A percentile compares a stretch with the other conserved stretches of the same genome.
Evolutionary conservation across 2,329 filamentous ascomycete species (phyloP).

Genomic region (Thielaviopsis ethacetica): DNA sequence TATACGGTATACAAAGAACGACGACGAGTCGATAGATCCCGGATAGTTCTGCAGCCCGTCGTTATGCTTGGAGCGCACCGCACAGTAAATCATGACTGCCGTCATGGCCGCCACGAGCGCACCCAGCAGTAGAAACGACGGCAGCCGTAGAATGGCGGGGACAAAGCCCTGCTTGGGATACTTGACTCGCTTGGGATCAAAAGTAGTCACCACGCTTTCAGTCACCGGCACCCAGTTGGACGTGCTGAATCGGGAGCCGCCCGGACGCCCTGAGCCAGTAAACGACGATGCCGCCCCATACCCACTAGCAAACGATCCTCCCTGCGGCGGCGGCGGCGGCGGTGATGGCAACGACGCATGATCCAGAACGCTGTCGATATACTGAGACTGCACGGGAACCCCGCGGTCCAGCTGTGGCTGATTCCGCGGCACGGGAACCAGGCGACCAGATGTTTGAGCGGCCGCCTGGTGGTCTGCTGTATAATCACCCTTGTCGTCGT

Average conservation of each 20-base stretch:
- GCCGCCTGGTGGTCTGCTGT: no score
- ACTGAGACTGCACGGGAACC: background rate
- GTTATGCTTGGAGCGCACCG: slow-evolving; percentile 46
- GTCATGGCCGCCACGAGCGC: slow-evolving; percentile 53
- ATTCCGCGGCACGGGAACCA: background rate
- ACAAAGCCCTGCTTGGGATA: slow-evolving; percentile 47
- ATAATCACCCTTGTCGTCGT: background rate
- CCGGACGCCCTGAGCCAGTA: no score
- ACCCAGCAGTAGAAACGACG: slow-evolving; percentile 44
- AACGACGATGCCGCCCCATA: no score
- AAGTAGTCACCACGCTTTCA: slow-evolving; percentile 18
- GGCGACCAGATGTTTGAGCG: no score
- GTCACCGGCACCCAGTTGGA: slow-evolving; percentile 21
- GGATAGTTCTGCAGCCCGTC: slow-evolving; percentile 52
- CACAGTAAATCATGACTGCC: slow-evolving; percentile 54
- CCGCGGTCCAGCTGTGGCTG: background rate
- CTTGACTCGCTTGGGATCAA: slow-evolving; percentile 23
- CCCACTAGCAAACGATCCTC: no score
- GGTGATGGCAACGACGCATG: no score
- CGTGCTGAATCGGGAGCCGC: background rate
- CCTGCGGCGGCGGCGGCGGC: no score
- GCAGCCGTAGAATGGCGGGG: slow-evolving; percentile 52
- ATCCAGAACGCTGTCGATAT: background rate
- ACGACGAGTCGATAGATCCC: slow-evolving; percentile 47
- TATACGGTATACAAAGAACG: slow-evolving; percentile 78